Evolutionary conservation across 495 filamentous ascomycete genomes (phyloP).

Genomic region (Penicillium subrubescens): DNA sequence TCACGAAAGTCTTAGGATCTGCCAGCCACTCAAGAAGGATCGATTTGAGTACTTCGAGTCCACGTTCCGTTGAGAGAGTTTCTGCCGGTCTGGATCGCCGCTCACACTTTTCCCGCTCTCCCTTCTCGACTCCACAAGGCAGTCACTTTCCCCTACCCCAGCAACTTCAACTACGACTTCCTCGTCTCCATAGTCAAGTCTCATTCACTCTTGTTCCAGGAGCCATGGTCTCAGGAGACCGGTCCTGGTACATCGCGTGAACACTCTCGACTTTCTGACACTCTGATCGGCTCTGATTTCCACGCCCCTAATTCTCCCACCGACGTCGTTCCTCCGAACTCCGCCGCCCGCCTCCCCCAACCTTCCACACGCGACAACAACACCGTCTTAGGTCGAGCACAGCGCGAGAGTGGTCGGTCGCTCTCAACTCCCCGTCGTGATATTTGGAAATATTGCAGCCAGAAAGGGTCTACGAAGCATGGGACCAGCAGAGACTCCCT

Average conservation of each 20-base stretch:
- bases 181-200: background rate
- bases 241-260: conserved; percentile 24
- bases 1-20: background rate
- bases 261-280: background rate
- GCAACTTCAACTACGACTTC: background rate
- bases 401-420: conserved; percentile 15
- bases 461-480: conserved; percentile 31
- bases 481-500: conserved; percentile 42
- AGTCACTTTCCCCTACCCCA: conserved; percentile 24
- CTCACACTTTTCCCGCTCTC: conserved; percentile 38
- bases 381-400: background rate
- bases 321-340: conserved; percentile 7
- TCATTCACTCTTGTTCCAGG: conserved; percentile 15
- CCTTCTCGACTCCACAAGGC: conserved; percentile 34
- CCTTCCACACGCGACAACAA: conserved; percentile 23
- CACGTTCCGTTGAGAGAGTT: conserved; percentile 8
- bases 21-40: background rate
- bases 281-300: background rate
- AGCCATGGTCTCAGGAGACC: conserved; percentile 31
- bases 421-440: conserved; percentile 8
- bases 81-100: conserved; percentile 30
- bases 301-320: background rate
- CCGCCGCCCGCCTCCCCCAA: conserved; percentile 8
- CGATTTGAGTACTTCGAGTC: background rate
- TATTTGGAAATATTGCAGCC: background rate